These are phyloP conservation scores for Glycine soja DNA, from an alignment of 306 rosid genomes.

Conservation along the genomic window DNA sequence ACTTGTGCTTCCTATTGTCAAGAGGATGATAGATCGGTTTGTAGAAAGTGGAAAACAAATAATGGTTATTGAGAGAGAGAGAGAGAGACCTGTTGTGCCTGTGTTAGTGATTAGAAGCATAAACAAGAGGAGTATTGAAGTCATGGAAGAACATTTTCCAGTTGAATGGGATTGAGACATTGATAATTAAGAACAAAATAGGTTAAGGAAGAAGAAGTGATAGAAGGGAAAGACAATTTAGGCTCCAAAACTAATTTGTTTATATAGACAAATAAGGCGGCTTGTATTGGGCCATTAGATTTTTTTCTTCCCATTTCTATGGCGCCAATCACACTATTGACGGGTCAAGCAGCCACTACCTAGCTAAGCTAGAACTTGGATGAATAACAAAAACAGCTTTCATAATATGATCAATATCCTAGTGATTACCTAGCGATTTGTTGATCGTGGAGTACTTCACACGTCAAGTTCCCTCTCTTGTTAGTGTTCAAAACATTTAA, in stretches of 20 bases:
- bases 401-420: no score
- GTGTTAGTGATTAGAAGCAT: constrained; percentile 34
- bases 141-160: neutral
- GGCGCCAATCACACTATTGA: neutral
- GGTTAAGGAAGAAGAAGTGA: neutral
- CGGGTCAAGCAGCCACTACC: neutral
- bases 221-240: neutral
- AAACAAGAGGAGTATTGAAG: constrained; percentile 36
- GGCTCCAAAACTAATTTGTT: neutral
- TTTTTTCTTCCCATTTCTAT: neutral
- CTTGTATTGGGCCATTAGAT: neutral
- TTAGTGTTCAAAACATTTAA: no score
- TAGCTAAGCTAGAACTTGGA: no score
- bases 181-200: neutral
- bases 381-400: no score
- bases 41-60: neutral
- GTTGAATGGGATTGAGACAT: constrained; percentile 39
- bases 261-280: constrained; percentile 17
- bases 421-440: no score
- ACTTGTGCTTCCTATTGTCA: neutral
- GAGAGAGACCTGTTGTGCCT: constrained; percentile 42
- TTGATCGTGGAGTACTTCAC: no score
- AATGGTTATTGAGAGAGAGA: neutral
- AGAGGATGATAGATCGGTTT: no score
- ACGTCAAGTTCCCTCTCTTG: no score